These are phyloP conservation scores for Letharia columbiana DNA, from an alignment of 495 filamentous ascomycete species.

Conservation along the genomic window DNA sequence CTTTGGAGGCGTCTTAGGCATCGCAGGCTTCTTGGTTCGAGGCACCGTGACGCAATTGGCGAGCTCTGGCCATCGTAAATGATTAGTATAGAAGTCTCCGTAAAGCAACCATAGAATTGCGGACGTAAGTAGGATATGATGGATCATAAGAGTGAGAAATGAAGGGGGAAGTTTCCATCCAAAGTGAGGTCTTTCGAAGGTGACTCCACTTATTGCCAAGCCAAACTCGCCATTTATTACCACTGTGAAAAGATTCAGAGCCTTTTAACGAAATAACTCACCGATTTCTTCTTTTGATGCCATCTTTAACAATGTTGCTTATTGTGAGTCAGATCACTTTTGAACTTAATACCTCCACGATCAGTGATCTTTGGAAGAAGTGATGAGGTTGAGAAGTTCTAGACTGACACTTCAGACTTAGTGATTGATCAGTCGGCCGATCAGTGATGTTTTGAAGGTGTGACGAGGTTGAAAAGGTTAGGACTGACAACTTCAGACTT, in stretches of 20 bases:
- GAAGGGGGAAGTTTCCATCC: neutral
- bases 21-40: neutral
- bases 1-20: neutral
- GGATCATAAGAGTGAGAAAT: neutral
- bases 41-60: neutral
- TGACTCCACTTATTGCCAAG: neutral
- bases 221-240: neutral
- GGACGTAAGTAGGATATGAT: neutral
- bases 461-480: neutral
- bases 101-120: no score
- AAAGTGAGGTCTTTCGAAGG: neutral
- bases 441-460: neutral
- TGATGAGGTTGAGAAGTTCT: no score
- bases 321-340: neutral
- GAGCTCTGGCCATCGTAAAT: neutral
- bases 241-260: neutral
- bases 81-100: neutral
- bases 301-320: neutral
- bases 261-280: neutral
- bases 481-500: neutral
- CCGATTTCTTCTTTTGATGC: neutral
- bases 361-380: no score
- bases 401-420: no score
- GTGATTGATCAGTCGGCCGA: neutral
- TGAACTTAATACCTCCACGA: neutral